Evolutionary conservation across 805 yeast genomes (phyloP).

Genomic region (Ogataea paradorogensis): DNA sequence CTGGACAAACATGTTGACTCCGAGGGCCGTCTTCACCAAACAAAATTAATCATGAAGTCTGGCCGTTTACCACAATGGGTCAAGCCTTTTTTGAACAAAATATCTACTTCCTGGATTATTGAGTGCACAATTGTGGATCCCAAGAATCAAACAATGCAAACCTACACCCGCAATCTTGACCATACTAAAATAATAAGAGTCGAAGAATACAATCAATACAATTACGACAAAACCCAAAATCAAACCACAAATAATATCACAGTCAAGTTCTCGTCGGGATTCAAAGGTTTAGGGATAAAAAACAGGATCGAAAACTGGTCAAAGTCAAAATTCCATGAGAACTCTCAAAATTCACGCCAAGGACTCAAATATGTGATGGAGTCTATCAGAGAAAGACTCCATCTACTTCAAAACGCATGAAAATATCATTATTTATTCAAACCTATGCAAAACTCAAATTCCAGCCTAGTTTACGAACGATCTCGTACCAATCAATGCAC

Average conservation of each 20-base stretch:
- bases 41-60: constrained; percentile 69
- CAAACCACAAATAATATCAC: constrained; percentile 45
- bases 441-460: constrained; percentile 70
- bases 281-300: constrained; percentile 58
- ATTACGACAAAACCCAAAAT: constrained; percentile 25
- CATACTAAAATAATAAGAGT: constrained; percentile 75
- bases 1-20: constrained; percentile 55
- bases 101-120: constrained; percentile 74
- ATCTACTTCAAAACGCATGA: constrained; percentile 2
- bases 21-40: constrained; percentile 65
- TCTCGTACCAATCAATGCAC: constrained; percentile 70
- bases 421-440: constrained; percentile 4
- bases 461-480: constrained; percentile 69
- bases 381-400: constrained; percentile 24
- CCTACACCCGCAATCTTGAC: constrained; percentile 81
- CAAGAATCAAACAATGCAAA: constrained; percentile 44
- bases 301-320: constrained; percentile 83
- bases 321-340: constrained; percentile 62
- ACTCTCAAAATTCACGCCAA: constrained; percentile 59
- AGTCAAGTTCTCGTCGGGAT: constrained; percentile 72
- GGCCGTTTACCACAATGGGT: constrained; percentile 83
- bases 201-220: constrained; percentile 70
- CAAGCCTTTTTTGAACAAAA: constrained; percentile 67
- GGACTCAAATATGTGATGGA: constrained; percentile 83
- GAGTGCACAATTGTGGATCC: constrained; percentile 79